These are phyloP conservation scores for Neoboletus brunneissimus DNA, from an alignment of 768 basidiomycete species.

Conservation along the genomic window DNA sequence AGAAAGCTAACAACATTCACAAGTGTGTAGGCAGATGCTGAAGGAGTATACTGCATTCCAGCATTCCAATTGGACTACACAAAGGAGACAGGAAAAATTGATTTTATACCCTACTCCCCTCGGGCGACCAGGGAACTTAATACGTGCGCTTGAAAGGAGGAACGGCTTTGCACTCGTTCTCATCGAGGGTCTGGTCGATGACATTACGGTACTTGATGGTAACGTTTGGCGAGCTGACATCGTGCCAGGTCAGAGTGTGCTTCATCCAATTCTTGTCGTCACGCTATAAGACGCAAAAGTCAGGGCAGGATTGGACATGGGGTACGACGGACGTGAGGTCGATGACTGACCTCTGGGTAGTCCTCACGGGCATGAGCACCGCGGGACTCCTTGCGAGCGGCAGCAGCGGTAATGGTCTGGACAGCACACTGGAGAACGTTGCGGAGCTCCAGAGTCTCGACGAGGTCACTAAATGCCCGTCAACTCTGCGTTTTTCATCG, in stretches of 20 bases:
- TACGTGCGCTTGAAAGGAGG: constrained; percentile 98
- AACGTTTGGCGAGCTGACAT: constrained; percentile 74
- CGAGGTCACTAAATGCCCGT: constrained; percentile 65
- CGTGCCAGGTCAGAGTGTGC: constrained; percentile 91
- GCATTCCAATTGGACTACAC: constrained; percentile 6
- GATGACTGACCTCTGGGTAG: constrained; percentile 74
- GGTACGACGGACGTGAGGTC: neutral
- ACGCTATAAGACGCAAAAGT: constrained; percentile 48
- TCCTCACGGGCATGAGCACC: constrained; percentile 99
- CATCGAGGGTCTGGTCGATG: constrained; percentile 84
- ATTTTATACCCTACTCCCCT: constrained; percentile 4
- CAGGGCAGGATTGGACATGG: neutral
- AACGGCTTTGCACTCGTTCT: constrained; percentile 94
- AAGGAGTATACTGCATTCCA: constrained; percentile 14
- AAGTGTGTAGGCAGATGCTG: neutral
- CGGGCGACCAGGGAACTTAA: constrained; percentile 33
- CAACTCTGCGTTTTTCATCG: constrained; percentile 6
- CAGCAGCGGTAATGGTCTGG: constrained; percentile 91
- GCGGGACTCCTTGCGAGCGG: constrained; percentile 94
- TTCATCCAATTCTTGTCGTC: constrained; percentile 96
- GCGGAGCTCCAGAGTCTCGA: constrained; percentile 96
- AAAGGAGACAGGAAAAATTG: neutral
- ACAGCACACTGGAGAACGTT: constrained; percentile 94
- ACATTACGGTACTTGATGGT: constrained; percentile 88
- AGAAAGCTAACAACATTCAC: neutral